Conservation (phyloP, 345 rosid genomes). For the Eucalyptus tenuipes region DNA sequence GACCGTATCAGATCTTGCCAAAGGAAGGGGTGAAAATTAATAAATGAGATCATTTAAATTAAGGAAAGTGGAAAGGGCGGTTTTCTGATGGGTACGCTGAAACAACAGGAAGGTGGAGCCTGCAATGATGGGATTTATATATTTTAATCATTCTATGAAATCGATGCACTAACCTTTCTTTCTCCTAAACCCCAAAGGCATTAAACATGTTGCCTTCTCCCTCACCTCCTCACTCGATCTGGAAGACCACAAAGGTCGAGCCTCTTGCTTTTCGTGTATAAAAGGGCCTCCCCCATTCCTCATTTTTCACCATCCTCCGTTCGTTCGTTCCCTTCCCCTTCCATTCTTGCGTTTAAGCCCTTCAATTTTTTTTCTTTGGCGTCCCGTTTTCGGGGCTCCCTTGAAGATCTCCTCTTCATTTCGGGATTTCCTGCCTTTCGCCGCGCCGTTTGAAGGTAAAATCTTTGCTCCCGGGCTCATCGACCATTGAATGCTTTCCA, state of each 20-base stretch:
- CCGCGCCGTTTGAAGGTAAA: neutral
- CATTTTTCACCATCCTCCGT: neutral
- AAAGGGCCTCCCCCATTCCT: neutral
- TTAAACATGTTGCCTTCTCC: neutral
- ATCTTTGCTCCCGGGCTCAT: neutral
- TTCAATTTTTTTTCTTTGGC: neutral
- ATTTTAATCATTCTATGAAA: neutral
- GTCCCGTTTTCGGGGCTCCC: neutral
- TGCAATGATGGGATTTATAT: neutral
- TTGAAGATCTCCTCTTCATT: neutral
- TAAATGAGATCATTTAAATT: neutral
- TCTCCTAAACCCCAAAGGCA: neutral
- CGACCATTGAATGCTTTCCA: neutral
- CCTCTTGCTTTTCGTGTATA: neutral
- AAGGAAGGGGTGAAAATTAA: neutral
- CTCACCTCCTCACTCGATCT: neutral
- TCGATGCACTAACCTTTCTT: too few relatives aligned
- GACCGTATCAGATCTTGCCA: neutral
- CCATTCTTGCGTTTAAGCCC: neutral
- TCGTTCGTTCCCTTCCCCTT: neutral
- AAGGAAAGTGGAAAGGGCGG: conserved; percentile 8
- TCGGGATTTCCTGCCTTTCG: neutral
- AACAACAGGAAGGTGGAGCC: conserved; percentile 21
- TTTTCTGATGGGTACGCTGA: conserved; percentile 9
- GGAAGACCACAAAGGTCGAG: neutral